phyloP scores from a whole-genome alignment of 495 filamentous ascomycete genomes.

The Lasiosphaeriaceae sp. region DNA sequence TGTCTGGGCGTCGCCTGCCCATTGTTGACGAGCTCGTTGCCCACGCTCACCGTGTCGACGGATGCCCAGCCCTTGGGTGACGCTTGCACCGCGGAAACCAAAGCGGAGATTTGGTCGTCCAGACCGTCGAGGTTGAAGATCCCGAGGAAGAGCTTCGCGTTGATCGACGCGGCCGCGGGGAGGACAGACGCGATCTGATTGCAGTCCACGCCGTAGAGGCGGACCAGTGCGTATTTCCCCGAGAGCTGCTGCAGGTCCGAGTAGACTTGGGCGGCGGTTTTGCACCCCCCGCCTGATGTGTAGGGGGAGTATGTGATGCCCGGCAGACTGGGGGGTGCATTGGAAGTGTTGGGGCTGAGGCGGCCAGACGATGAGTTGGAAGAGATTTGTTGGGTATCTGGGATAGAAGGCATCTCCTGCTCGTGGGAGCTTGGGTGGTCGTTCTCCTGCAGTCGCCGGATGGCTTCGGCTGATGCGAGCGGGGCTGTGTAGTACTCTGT shows the following conservation, averaged over 20 bases:
- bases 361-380: constrained; percentile 9
- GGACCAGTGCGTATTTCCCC: constrained; percentile 54
- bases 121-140: constrained; percentile 63
- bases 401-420: too few relatives aligned
- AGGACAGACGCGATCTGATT: constrained; percentile 61
- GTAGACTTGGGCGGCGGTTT: constrained; percentile 56
- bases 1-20: constrained; percentile 47
- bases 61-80: constrained; percentile 29
- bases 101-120: constrained; percentile 45
- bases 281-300: constrained; percentile 62
- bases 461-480: background rate
- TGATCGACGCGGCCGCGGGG: constrained; percentile 51
- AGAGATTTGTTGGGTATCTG: background rate
- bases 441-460: background rate
- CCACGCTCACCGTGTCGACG: constrained; percentile 69
- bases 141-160: constrained; percentile 68
- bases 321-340: constrained; percentile 23
- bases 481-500: constrained; percentile 24
- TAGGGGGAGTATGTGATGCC: constrained; percentile 77
- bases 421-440: constrained; percentile 7
- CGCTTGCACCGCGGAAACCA: constrained; percentile 44
- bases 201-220: constrained; percentile 81
- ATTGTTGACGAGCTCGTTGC: constrained; percentile 76
- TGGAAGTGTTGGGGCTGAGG: constrained; percentile 6
- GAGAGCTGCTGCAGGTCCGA: constrained; percentile 55